These are phyloP conservation scores for Hypoxylon fragiforme DNA, from an alignment of 495 filamentous ascomycete species.

Conservation along the genomic window DNA sequence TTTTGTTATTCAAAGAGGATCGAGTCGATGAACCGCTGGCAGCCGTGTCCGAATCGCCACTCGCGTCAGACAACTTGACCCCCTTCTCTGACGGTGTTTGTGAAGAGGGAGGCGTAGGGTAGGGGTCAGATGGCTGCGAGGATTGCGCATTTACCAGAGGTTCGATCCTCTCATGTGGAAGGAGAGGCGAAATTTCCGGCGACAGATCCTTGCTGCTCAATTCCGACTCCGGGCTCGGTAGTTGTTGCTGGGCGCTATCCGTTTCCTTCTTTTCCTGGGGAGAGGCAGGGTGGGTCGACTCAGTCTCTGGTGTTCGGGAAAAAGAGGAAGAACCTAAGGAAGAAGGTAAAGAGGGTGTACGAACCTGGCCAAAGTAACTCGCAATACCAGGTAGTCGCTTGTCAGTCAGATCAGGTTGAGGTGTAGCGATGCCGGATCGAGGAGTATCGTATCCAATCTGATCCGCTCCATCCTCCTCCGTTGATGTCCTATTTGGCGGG, in stretches of 20 bases:
- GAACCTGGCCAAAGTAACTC: slow-evolving; percentile 97
- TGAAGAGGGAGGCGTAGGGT: slow-evolving; percentile 62
- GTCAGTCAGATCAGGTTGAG: slow-evolving; percentile 84
- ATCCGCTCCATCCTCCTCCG: slow-evolving; percentile 71
- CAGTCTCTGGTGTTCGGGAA: slow-evolving; percentile 43
- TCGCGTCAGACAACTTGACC: slow-evolving; percentile 47
- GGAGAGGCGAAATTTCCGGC: slow-evolving; percentile 55
- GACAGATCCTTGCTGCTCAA: slow-evolving; percentile 35
- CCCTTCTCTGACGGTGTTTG: slow-evolving; percentile 59
- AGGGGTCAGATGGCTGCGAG: slow-evolving; percentile 46
- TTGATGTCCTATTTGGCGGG: slow-evolving; percentile 50
- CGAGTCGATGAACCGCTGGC: slow-evolving; percentile 30
- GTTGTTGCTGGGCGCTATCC: slow-evolving; percentile 33
- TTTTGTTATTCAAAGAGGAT: slow-evolving; percentile 44
- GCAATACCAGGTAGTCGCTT: slow-evolving; percentile 89
- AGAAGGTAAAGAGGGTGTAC: slow-evolving; percentile 61
- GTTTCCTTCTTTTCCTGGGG: slow-evolving; percentile 41
- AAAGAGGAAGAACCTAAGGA: slow-evolving; percentile 42
- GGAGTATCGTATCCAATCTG: slow-evolving; percentile 82
- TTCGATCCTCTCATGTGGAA: slow-evolving; percentile 52
- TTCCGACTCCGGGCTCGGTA: slow-evolving; percentile 26
- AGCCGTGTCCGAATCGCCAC: slow-evolving; percentile 46
- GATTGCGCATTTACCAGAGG: slow-evolving; percentile 39
- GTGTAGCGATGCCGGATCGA: slow-evolving; percentile 82
- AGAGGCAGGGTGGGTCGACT: slow-evolving; percentile 38